Conservation (phyloP, 2,329 filamentous ascomycete genomes). For the Cadophora sp. region DNA sequence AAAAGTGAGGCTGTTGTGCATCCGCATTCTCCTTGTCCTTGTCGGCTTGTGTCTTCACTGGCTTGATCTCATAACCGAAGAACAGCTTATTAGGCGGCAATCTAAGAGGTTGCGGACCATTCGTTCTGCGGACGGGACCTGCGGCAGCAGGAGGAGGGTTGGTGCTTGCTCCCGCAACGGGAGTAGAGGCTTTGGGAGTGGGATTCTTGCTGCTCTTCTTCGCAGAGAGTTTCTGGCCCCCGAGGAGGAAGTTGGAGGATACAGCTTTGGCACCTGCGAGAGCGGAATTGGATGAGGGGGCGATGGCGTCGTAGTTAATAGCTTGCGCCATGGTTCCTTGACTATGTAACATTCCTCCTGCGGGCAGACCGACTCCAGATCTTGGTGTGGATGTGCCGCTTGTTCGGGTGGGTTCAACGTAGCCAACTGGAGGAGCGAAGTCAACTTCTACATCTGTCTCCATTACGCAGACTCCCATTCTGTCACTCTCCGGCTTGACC, state of each 20-base stretch:
- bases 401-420: slow-evolving; percentile 74
- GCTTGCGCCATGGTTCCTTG: slow-evolving; percentile 95
- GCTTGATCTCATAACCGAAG: slow-evolving; percentile 94
- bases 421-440: slow-evolving; percentile 92
- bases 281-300: slow-evolving; percentile 74
- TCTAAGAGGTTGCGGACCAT: slow-evolving; percentile 86
- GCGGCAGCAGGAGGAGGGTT: slow-evolving; percentile 42
- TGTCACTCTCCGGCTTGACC: slow-evolving; percentile 83
- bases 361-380: slow-evolving; percentile 68
- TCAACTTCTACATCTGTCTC: slow-evolving; percentile 97
- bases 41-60: slow-evolving; percentile 79
- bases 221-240: slow-evolving; percentile 80
- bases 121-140: slow-evolving; percentile 57
- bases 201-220: slow-evolving; percentile 82
- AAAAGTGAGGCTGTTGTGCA: slow-evolving; percentile 76
- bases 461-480: slow-evolving; percentile 89
- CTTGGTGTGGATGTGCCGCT: slow-evolving; percentile 89
- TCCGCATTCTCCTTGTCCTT: slow-evolving; percentile 70
- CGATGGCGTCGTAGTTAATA: slow-evolving; percentile 96
- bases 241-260: slow-evolving; percentile 79
- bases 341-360: slow-evolving; percentile 77
- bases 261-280: slow-evolving; percentile 66
- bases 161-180: slow-evolving; percentile 63
- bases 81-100: slow-evolving; percentile 91
- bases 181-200: slow-evolving; percentile 76